Base-by-base conservation (phyloP, 768 basidiomycete genomes). In the Candolleomyces aberdarensis region DNA sequence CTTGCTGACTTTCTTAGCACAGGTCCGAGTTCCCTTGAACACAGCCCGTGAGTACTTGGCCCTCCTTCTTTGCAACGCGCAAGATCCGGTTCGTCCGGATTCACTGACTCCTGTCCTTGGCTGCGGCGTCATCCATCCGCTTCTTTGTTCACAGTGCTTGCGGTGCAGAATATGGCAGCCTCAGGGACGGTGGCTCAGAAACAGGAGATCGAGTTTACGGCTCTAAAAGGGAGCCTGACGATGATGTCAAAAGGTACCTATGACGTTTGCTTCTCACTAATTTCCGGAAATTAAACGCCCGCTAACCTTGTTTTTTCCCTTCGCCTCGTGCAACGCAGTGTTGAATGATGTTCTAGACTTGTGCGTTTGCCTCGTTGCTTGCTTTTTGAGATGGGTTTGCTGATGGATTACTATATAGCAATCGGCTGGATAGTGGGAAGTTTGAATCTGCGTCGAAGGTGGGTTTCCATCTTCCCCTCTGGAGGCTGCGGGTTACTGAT, bases 101-200 rank as follows among this genome's bases (percentile, higher is more conserved):
- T 36, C 36, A 36, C 36, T 36, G 11, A 36, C 36, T 36, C 11
- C 8, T 11, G 36, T 11, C 11, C 36, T 36, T 36, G 36, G 36
- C 36, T 36, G 36, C 36, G 36, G 36, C 36, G 36, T 36, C 32
- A 32, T 32, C 32, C 32, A 32, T 32, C 7, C 31, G 57, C 53
- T 8, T 32, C 7, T 48, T 54, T 59, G 15, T 51, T 7, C 36
- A 36, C 11, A 80, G 79, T 95, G 14, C 78, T 96, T 53, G 93
- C 95, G 0, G 89, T 96, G 17, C 95, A 97, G 75, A 96, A 98
- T 68, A 87, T 96, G 83, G 88, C 91, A 62, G 92, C 91, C 0
- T 85, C 85, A 0, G 85, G 88, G 8, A 82, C 84, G 1, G 83
- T 96, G 49, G 80, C 83, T 2, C 86, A 84, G 64, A 85, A 88